These are phyloP conservation scores for Russula virescens DNA, from an alignment of 768 basidiomycete species.

Conservation along the genomic window DNA sequence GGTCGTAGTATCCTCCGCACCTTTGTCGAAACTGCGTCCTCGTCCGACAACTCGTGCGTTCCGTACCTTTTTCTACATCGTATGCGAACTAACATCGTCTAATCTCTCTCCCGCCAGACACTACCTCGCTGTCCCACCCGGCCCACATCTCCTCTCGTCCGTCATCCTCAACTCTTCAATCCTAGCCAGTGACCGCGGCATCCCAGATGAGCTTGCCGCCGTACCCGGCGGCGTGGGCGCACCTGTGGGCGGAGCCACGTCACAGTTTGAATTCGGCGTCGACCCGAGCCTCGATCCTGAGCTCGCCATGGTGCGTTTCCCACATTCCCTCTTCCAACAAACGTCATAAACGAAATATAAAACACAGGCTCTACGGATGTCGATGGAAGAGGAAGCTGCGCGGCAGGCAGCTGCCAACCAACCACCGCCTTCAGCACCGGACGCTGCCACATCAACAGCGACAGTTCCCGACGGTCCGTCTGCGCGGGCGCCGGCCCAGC, in stretches of 20 bases:
- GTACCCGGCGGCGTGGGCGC: constrained; percentile 41
- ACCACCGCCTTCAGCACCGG: constrained; percentile 26
- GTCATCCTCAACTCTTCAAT: constrained; percentile 74
- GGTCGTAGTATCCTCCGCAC: constrained; percentile 65
- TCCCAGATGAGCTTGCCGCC: constrained; percentile 51
- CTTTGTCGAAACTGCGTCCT: constrained; percentile 79
- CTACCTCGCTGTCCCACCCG: constrained; percentile 71
- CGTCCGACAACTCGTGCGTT: constrained; percentile 81
- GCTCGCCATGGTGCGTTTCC: constrained; percentile 81
- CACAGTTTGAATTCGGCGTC: constrained; percentile 76
- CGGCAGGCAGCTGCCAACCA: constrained; percentile 52
- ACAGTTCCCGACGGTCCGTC: constrained; percentile 33
- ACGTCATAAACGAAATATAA: background rate
- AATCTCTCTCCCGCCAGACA: constrained; percentile 49
- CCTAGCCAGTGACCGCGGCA: constrained; percentile 71
- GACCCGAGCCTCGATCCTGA: constrained; percentile 96
- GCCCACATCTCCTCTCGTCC: constrained; percentile 79
- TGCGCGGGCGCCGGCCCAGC: constrained; percentile 24
- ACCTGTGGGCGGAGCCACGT: constrained; percentile 29
- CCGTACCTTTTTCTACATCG: background rate
- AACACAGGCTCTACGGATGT: constrained; percentile 90
- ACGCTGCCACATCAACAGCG: constrained; percentile 34
- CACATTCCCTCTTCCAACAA: background rate
- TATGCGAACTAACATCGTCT: background rate
- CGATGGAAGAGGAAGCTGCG: constrained; percentile 90